Conservation (phyloP, 164 flowering plant genomes). For the Saururus chinensis region DNA sequence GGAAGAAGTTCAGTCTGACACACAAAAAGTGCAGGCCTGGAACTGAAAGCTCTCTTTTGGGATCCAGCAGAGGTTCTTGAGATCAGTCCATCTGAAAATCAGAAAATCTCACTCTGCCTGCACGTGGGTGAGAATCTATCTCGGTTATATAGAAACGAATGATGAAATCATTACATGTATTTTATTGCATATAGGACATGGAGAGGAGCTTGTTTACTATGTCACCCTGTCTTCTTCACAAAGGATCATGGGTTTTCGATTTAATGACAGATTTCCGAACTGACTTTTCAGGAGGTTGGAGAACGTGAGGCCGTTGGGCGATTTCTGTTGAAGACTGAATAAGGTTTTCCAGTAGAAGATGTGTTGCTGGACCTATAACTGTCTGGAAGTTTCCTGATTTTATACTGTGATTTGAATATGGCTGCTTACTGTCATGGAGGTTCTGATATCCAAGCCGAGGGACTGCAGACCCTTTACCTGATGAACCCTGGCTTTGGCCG, state of each 20-base stretch:
- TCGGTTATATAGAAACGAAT: conserved; percentile 10
- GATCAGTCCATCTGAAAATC: conserved; percentile 20
- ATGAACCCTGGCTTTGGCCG: conserved; percentile 85
- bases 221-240: neutral
- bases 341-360: conserved; percentile 3
- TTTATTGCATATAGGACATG: neutral
- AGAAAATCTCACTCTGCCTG: neutral
- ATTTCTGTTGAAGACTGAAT: neutral
- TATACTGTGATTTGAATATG: conserved; percentile 22
- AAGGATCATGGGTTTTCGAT: neutral
- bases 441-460: conserved; percentile 73
- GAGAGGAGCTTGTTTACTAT: neutral
- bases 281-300: conserved; percentile 19
- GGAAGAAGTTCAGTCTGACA: conserved; percentile 51
- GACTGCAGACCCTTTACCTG: conserved; percentile 74
- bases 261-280: neutral
- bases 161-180: neutral
- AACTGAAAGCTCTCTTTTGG: conserved; percentile 13
- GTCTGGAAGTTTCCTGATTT: neutral
- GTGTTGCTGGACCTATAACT: conserved; percentile 8
- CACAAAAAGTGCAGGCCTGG: neutral
- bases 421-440: conserved; percentile 77
- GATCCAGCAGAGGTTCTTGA: conserved; percentile 17
- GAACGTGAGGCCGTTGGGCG: neutral
- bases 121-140: conserved; percentile 54